Base-by-base conservation (phyloP, 2,329 filamentous ascomycete genomes). In the Arthrobotrys sinensis region DNA sequence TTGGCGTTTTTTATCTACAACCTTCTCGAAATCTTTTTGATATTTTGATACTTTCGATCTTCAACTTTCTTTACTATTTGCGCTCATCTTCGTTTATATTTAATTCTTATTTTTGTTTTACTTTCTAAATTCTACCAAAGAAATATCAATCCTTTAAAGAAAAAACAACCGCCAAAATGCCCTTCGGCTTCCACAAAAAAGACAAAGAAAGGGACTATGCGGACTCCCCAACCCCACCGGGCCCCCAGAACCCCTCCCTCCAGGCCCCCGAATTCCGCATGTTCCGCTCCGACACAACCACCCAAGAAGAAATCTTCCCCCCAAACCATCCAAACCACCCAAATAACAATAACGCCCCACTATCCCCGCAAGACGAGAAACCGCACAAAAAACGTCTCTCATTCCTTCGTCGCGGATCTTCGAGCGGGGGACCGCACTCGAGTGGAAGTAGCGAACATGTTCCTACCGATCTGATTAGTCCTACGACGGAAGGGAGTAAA, bases 231-330 rank as follows among this genome's bases (percentile, higher is more conserved):
- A 7, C 5, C 28, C 62, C 46, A 6, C 32, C 62, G 14, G 34
- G 52, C 16, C 21, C 12, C 7, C 32, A 34, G 16, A 40, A 38
- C 12, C 64, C 55, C 11, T n/a, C 24, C 21, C 45, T 60, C 21
- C 65, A 67, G 14, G 28, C 50, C 14, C 67, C 73, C 5, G 75
- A 72, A 67, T 78, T 78, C 46, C 75, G 75, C 67, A 79, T 79
- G 70, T 75, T 96, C 82, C 91, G 94, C 79, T 91, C 93, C 80
- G 95, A 97, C 83, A 97, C 94, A 0, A 85, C 90, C 80, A 90
- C 91, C 1, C 89, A 94, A 83, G 93, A 97, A 84, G 86, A 91
- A 80, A 93, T 97, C 83, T 87, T 90, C 70, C 45, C 73, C 4
- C 48, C 72, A 38, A 38, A 6, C 8, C 65, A 64, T 36, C 83